Evolutionary conservation across 495 filamentous ascomycete species (phyloP), one percentile per base, ranked within the genome.

Genomic region (Platismatia glauca): DNA sequence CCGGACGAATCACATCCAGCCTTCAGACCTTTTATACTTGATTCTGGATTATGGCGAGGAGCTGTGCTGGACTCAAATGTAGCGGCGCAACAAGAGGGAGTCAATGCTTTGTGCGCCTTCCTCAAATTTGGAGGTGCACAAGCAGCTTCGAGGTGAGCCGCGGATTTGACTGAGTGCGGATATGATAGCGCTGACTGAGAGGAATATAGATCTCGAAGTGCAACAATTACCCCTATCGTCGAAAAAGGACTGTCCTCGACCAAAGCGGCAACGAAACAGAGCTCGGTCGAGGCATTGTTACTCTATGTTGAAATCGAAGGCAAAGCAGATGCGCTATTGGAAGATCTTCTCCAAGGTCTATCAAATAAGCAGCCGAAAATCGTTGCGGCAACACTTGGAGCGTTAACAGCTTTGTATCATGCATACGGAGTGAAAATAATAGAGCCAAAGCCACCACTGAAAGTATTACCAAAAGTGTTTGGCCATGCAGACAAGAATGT

Each of bases 401-500:
- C 91, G 1, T 77, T 99, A 46, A 90, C 87, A 7, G 78, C 84
- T 22, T 90, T 97, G 46, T 96, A 86, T 69, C 88, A 95, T 71
- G 90, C 89, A 66, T 99, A 90, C 70, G 95, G 95, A 55, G 95
- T 91, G 80, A 96, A 95, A 73, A 86, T 87, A n/a, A 89, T 91
- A 31, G 94, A 99, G 71, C 95, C 95, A 15, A 99, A 97, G 71
- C 89, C 90, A 1, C 86, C 91, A n/a, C 79, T 99, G 44, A 99
- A 97, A 71, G 75, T 82, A 13, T 77, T 99, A 13, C 92, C 95
- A 0, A 96, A 95, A 71, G 86, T 86, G 24, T 99, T 96, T 67
- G 89, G 90, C 18, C 94, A 97, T 73, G 92, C 95, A 7, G 95
- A 99, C 79, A 99, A 99, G 74, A 97, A 97, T 71, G 95, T 99